Conservation (phyloP, 2,329 filamentous ascomycete species). For the Trichoderma koningii region DNA sequence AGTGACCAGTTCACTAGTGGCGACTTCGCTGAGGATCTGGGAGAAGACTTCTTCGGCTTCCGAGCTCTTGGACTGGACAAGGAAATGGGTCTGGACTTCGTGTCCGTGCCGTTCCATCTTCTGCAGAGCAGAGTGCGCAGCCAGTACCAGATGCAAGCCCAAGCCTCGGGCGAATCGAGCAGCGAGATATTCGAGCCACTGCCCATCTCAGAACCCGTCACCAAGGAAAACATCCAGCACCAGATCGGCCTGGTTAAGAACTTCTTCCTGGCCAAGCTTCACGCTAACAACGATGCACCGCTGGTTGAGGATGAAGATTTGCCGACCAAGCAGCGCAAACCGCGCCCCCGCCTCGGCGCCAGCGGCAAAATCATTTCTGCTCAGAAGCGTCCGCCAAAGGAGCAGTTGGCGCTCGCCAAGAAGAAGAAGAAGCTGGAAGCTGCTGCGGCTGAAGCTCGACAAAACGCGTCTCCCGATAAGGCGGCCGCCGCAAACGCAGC, state of each 20-base stretch:
- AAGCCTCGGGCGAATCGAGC: slow-evolving; percentile 60
- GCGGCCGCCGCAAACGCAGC: slow-evolving; percentile 43
- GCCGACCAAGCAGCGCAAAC: slow-evolving; percentile 85
- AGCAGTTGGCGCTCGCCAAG: slow-evolving; percentile 80
- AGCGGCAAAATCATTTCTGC: slow-evolving; percentile 86
- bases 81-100: slow-evolving; percentile 83
- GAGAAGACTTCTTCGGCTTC: slow-evolving; percentile 99
- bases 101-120: slow-evolving; percentile 91
- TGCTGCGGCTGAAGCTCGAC: slow-evolving; percentile 53
- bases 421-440: slow-evolving; percentile 81
- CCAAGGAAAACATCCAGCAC: slow-evolving; percentile 71
- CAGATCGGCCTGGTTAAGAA: slow-evolving; percentile 87
- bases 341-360: slow-evolving; percentile 62
- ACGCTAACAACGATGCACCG: slow-evolving; percentile 76
- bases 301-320: slow-evolving; percentile 94
- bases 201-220: slow-evolving; percentile 73
- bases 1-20: slow-evolving; percentile 96
- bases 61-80: slow-evolving; percentile 89
- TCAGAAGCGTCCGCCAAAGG: slow-evolving; percentile 77
- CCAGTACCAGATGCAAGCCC: slow-evolving; percentile 75
- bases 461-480: slow-evolving; percentile 43
- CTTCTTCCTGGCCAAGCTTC: slow-evolving; percentile 88
- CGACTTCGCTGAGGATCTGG: slow-evolving; percentile 96
- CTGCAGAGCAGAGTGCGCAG: slow-evolving; percentile 88
- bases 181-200: slow-evolving; percentile 68